Percentiles rank a stretch among this genome's conserved stretches.
Evolutionary conservation across 306 rosid genomes (phyloP).

Genomic region (Mucuna pruriens): DNA sequence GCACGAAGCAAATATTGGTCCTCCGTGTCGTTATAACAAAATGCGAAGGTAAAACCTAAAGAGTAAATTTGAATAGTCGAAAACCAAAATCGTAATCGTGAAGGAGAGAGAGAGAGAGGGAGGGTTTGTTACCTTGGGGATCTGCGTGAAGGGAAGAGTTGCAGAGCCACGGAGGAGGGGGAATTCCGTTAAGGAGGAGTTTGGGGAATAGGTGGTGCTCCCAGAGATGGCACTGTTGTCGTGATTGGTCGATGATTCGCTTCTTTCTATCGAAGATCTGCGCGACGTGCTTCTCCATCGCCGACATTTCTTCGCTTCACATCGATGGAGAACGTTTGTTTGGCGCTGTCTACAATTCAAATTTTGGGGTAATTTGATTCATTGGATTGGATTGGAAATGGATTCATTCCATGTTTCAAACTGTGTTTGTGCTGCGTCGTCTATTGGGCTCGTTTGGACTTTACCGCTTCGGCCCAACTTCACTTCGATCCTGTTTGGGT

Average conservation of each 20-base stretch:
- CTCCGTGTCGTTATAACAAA: not conserved
- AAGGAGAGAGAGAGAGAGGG: not conserved
- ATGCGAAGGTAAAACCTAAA: not conserved
- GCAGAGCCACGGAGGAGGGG: constrained; percentile 82
- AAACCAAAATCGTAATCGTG: not conserved
- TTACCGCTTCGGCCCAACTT: not conserved
- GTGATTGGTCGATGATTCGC: constrained; percentile 73
- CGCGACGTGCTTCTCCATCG: constrained; percentile 69
- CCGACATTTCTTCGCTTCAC: constrained; percentile 46
- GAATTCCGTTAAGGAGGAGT: constrained; percentile 78
- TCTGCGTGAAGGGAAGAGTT: constrained; percentile 45
- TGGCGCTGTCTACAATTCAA: constrained; percentile 51
- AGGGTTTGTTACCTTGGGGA: constrained; percentile 49
- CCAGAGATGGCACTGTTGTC: constrained; percentile 66
- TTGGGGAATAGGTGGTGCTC: constrained; percentile 75
- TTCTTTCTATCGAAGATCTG: constrained; percentile 81
- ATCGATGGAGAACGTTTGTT: not conserved
- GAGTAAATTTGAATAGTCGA: not conserved
- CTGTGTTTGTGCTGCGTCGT: too few species aligned
- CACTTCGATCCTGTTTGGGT: not conserved
- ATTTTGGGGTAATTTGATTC: not conserved
- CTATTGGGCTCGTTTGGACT: not conserved
- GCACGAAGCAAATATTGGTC: not conserved
- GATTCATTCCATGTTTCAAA: not conserved
- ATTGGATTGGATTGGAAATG: not conserved